Conservation (phyloP, 108 stramenopile species). For the Nitzschia inconspicua region DNA sequence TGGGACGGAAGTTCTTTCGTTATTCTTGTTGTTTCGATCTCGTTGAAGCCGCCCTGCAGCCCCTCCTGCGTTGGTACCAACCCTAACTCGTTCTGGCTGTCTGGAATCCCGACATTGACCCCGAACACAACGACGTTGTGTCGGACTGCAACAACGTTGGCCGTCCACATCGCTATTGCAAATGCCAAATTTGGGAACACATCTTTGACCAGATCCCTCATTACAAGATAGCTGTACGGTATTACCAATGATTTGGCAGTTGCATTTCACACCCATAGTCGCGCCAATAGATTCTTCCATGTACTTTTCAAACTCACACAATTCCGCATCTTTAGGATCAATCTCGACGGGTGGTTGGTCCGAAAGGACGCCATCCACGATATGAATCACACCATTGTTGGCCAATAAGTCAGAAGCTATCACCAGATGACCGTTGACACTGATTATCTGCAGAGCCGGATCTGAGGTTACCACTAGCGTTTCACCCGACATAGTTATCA, state of each 20-base stretch:
- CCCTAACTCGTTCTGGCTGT: no score
- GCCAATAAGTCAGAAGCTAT: conserved; percentile 13
- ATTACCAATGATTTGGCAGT: not conserved
- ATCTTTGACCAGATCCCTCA: no score
- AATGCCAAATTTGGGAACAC: no score
- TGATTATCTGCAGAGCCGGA: not conserved
- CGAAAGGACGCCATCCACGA: conserved; percentile 4
- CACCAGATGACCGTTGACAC: conserved; percentile 10
- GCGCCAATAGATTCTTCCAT: not conserved
- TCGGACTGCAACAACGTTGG: no score
- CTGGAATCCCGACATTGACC: not conserved
- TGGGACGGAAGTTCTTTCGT: no score
- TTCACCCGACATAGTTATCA: not conserved
- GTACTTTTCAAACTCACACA: not conserved
- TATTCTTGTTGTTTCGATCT: no score
- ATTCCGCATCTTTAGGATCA: not conserved
- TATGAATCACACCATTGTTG: conserved; percentile 24
- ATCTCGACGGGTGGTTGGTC: not conserved
- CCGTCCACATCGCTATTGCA: no score
- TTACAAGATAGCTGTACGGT: no score
- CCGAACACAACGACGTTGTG: not conserved
- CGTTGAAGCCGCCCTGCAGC: no score
- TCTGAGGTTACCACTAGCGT: not conserved
- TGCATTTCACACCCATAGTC: not conserved
- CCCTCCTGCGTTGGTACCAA: no score